Percentiles rank a stretch among this genome's conserved stretches.
These are phyloP conservation scores for Syzygium aqueum DNA, from an alignment of 345 rosid species.

Conservation along the genomic window DNA sequence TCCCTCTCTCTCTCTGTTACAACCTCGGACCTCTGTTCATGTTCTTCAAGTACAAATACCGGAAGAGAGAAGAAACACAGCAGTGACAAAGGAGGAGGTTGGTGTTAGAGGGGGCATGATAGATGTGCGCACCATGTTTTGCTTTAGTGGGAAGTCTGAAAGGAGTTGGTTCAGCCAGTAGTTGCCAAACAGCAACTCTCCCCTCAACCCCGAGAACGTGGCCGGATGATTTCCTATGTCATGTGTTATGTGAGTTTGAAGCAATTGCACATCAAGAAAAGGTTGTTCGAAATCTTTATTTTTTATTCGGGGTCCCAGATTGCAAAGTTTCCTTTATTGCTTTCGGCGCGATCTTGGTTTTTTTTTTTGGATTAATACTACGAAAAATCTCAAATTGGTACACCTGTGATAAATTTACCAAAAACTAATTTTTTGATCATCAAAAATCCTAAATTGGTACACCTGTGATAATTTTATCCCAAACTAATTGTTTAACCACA, in stretches of 20 bases:
- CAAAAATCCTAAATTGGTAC: too few relatives aligned
- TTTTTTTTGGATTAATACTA: not conserved
- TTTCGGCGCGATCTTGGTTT: not conserved
- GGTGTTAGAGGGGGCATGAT: not conserved
- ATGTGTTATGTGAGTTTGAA: constrained; percentile 9
- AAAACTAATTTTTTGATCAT: too few relatives aligned
- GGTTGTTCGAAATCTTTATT: not conserved
- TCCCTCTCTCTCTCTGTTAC: not conserved
- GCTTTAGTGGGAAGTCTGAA: not conserved
- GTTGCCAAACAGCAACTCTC: not conserved
- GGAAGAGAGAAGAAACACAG: not conserved
- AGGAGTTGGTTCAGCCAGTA: not conserved
- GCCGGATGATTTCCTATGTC: constrained; percentile 5
- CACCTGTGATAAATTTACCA: too few relatives aligned
- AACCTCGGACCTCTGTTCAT: not conserved
- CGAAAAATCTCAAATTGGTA: too few relatives aligned
- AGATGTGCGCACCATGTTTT: constrained; percentile 30
- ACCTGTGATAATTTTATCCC: too few relatives aligned
- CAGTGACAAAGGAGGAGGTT: constrained; percentile 13
- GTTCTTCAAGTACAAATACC: not conserved
- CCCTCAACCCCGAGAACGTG: constrained; percentile 16
- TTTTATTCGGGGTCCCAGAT: not conserved
- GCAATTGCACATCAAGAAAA: constrained; percentile 5
- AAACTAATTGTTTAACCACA: too few relatives aligned
- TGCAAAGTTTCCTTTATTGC: not conserved